phyloP scores from a whole-genome alignment of 148 eudicot species.

The Dysphania ambrosioides region DNA sequence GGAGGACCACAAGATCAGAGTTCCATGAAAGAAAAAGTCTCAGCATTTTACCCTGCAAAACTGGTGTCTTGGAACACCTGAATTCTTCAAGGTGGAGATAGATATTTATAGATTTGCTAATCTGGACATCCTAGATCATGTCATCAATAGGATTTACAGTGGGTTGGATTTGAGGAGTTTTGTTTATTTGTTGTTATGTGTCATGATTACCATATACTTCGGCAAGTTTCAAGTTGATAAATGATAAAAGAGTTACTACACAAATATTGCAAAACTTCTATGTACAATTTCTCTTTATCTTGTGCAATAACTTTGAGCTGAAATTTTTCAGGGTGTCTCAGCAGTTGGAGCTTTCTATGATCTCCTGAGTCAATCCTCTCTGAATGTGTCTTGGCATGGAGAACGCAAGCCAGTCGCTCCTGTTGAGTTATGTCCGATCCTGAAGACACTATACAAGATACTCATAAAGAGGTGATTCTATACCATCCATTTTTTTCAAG shows the following conservation, averaged over 20 bases:
- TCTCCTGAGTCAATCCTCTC: constrained; percentile 79
- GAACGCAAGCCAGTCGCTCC: constrained; percentile 83
- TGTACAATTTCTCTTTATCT: too few relatives aligned
- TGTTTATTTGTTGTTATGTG: too few relatives aligned
- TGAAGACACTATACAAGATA: constrained; percentile 74
- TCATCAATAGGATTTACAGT: neutral
- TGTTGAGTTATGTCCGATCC: constrained; percentile 86
- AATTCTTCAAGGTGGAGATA: neutral
- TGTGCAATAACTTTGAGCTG: neutral
- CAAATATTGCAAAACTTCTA: neutral
- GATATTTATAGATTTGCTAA: neutral
- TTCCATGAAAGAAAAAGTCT: too few relatives aligned
- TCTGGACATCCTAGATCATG: neutral
- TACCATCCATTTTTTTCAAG: neutral
- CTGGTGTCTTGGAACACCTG: neutral
- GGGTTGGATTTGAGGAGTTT: neutral
- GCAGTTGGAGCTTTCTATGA: constrained; percentile 90
- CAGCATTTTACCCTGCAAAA: neutral
- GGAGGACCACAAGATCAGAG: neutral
- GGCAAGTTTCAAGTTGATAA: neutral
- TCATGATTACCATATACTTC: neutral
- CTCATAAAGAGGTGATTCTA: constrained; percentile 60
- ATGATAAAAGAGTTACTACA: too few relatives aligned
- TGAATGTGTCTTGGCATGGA: constrained; percentile 66
- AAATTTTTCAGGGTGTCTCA: constrained; percentile 67